Conservation (phyloP, 768 basidiomycete genomes). For the Boletus barrowsii region DNA sequence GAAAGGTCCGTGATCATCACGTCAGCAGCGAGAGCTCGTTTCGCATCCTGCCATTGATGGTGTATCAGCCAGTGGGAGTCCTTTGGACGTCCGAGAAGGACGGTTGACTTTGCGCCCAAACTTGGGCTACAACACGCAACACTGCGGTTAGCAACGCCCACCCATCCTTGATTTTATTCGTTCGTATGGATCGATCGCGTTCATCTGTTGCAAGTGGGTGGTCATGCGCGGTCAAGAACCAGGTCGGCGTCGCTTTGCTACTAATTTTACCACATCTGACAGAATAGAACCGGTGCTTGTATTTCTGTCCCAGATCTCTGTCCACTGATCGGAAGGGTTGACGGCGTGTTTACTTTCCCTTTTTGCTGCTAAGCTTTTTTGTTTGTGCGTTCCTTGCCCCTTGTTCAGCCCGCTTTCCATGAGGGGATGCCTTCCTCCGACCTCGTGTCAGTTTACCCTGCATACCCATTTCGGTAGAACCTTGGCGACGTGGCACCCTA, state of each 20-base stretch:
- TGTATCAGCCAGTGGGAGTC: slow-evolving; percentile 20
- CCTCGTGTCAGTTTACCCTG: slow-evolving; percentile 32
- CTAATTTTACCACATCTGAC: slow-evolving; percentile 4
- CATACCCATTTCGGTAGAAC: slow-evolving; percentile 24
- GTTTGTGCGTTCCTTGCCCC: slow-evolving; percentile 17
- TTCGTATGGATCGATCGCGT: slow-evolving; percentile 7
- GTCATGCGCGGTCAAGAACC: slow-evolving; percentile 1
- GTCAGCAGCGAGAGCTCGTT: neutral
- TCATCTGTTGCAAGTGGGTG: neutral
- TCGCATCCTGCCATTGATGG: slow-evolving; percentile 11
- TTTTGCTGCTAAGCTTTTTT: slow-evolving; percentile 11
- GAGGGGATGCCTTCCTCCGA: slow-evolving; percentile 25
- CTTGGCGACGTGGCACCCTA: slow-evolving; percentile 28
- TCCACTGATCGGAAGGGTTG: slow-evolving; percentile 8
- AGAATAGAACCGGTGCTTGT: slow-evolving; percentile 4
- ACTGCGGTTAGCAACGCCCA: slow-evolving; percentile 4
- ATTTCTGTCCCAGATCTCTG: slow-evolving; percentile 13
- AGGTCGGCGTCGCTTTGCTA: neutral
- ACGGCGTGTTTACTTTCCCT: slow-evolving; percentile 11
- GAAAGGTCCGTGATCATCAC: too few species aligned
- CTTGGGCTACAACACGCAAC: neutral
- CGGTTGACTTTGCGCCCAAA: slow-evolving; percentile 11
- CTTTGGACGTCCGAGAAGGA: slow-evolving; percentile 15
- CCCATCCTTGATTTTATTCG: neutral
- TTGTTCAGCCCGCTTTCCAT: slow-evolving; percentile 20